A percentile compares a stretch with the other conserved stretches of the same genome.
phyloP scores from a whole-genome alignment of 2,329 filamentous ascomycete species.

The Aaosphaeria pasadenensis region DNA sequence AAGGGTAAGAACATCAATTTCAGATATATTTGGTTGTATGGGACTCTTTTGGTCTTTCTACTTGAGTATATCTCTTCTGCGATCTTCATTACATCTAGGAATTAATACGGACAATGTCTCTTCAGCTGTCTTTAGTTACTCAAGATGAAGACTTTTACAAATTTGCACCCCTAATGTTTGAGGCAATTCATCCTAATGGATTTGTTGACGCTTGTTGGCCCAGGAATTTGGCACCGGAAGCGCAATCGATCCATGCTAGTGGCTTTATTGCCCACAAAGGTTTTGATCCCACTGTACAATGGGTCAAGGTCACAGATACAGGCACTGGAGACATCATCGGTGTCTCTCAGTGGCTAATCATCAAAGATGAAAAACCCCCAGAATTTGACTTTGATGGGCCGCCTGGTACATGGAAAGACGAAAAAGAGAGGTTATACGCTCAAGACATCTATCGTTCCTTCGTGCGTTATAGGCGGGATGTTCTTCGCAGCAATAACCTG shows the following conservation, averaged over 20 bases:
- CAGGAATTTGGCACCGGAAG: not conserved
- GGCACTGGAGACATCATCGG: constrained; percentile 7
- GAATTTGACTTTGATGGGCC: constrained; percentile 3
- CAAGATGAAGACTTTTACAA: constrained; percentile 1
- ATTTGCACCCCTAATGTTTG: constrained; percentile 1
- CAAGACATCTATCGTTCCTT: constrained; percentile 3
- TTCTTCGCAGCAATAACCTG: constrained; percentile 2
- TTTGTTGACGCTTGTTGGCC: constrained; percentile 4
- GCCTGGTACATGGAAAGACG: constrained; percentile 5
- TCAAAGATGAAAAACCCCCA: constrained; percentile 2
- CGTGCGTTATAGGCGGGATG: not conserved
- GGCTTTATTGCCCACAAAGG: not conserved
- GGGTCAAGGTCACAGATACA: constrained; percentile 6
- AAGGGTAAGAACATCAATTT: no score
- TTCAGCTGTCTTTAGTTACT: not conserved
- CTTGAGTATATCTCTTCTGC: no score
- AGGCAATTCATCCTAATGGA: not conserved
- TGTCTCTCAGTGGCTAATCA: constrained; percentile 4
- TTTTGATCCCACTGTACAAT: not conserved
- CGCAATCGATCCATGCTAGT: not conserved
- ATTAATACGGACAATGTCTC: not conserved
- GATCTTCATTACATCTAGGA: no score
- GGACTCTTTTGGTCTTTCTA: no score
- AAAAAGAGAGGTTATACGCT: constrained; percentile 4
- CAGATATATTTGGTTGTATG: no score